Evolutionary conservation across 192 early-diverging fungal species (phyloP).

Genomic region (Coemansia nantahalensis): DNA sequence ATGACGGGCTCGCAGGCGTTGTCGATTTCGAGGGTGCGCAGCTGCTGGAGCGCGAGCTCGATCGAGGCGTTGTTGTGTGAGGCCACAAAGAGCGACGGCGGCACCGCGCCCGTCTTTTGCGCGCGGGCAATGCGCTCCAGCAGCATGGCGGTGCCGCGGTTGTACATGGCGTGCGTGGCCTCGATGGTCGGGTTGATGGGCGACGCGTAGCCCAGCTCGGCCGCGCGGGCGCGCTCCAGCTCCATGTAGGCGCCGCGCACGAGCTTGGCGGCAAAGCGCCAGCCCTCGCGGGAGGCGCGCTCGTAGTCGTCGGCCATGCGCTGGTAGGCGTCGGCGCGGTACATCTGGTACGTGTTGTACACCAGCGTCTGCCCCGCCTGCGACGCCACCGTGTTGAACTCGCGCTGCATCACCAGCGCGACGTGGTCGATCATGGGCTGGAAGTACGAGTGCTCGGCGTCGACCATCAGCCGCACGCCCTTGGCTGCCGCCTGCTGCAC

Average conservation of each 20-base stretch:
- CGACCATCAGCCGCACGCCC: slow-evolving; percentile 78
- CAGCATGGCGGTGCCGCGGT: slow-evolving; percentile 71
- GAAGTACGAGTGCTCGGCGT: slow-evolving; percentile 94
- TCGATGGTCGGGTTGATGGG: slow-evolving; percentile 80
- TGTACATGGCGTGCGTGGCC: slow-evolving; percentile 82
- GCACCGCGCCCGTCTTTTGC: slow-evolving; percentile 21
- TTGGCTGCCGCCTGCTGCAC: slow-evolving; percentile 59
- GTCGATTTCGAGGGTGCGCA: slow-evolving; percentile 61
- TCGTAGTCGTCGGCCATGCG: slow-evolving; percentile 67
- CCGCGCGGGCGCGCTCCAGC: slow-evolving; percentile 69
- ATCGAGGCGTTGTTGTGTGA: slow-evolving; percentile 88
- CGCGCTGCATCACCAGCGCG: slow-evolving; percentile 63
- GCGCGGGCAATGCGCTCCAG: slow-evolving; percentile 56
- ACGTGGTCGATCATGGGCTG: slow-evolving; percentile 90
- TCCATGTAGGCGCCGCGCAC: slow-evolving; percentile 88
- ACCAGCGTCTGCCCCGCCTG: slow-evolving; percentile 59
- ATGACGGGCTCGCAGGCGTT: too few relatives aligned
- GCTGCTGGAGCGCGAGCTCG: slow-evolving; percentile 55
- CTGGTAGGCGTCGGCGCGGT: slow-evolving; percentile 64
- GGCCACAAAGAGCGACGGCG: slow-evolving; percentile 77
- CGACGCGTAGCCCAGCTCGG: slow-evolving; percentile 61
- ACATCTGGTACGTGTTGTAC: slow-evolving; percentile 98
- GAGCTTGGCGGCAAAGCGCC: slow-evolving; percentile 80
- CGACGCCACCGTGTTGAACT: slow-evolving; percentile 60
- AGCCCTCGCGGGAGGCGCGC: slow-evolving; percentile 66